Evolutionary conservation across 345 rosid genomes (phyloP).

Genomic region (Murraya paniculata): DNA sequence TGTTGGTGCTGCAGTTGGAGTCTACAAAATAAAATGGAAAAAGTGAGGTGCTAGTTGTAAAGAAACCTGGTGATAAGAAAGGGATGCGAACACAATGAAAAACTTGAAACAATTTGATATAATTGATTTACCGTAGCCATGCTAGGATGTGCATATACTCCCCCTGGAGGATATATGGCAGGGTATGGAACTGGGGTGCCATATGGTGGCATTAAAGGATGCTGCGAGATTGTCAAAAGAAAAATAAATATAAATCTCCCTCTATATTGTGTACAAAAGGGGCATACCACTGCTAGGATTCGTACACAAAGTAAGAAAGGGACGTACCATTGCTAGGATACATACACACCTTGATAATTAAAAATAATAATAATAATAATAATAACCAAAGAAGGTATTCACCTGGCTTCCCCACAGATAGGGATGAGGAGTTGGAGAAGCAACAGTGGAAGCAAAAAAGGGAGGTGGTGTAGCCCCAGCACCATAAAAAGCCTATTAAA

Average conservation of each 20-base stretch:
- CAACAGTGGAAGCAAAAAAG: constrained; percentile 78
- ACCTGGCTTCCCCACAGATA: constrained; percentile 96
- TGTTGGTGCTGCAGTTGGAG: constrained; percentile 47
- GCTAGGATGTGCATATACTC: constrained; percentile 84
- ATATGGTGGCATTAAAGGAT: constrained; percentile 81
- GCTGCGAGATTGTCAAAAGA: constrained; percentile 46
- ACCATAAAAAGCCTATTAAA: constrained; percentile 82
- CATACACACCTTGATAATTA: neutral
- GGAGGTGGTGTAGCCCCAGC: constrained; percentile 85
- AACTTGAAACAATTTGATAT: neutral
- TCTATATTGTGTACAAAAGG: neutral
- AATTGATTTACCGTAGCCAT: constrained; percentile 60
- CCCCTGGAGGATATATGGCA: constrained; percentile 86
- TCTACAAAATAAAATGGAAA: constrained; percentile 31
- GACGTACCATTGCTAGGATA: neutral
- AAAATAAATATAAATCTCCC: constrained; percentile 13
- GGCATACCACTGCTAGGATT: neutral
- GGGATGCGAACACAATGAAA: neutral
- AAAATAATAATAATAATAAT: neutral
- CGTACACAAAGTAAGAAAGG: neutral
- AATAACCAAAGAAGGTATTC: constrained; percentile 10
- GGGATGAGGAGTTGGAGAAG: constrained; percentile 85
- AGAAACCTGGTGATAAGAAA: neutral
- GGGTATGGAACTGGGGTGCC: constrained; percentile 96
- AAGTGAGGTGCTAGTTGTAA: neutral